A percentile compares a stretch with the other conserved stretches of the same genome.
Evolutionary conservation across 2,329 filamentous ascomycete genomes (phyloP).

Genomic region (Coleophoma crateriformis): DNA sequence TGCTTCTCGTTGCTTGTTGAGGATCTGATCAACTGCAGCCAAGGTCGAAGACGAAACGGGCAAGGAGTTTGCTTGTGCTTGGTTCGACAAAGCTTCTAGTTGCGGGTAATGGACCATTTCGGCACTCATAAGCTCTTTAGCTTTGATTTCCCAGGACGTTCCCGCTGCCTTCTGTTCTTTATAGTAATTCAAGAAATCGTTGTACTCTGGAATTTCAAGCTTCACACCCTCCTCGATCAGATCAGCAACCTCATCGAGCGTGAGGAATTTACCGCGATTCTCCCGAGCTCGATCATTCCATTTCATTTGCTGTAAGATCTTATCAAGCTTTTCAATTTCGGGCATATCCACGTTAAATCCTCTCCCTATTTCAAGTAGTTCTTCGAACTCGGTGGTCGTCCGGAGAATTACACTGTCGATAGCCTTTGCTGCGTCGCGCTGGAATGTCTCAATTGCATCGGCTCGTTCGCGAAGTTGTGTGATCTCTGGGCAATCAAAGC

Average conservation of each 20-base stretch:
- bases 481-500: slow-evolving; percentile 92
- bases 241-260: slow-evolving; percentile 71
- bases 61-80: slow-evolving; percentile 64
- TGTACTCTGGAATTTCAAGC: slow-evolving; percentile 71
- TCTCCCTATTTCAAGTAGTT: slow-evolving; percentile 83
- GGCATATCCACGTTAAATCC: slow-evolving; percentile 88
- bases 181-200: slow-evolving; percentile 73
- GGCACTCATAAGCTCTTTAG: slow-evolving; percentile 85
- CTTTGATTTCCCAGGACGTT: slow-evolving; percentile 87
- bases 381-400: slow-evolving; percentile 73
- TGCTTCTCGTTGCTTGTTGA: slow-evolving; percentile 93
- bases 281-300: slow-evolving; percentile 78
- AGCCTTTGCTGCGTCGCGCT: slow-evolving; percentile 65
- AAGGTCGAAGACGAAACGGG: slow-evolving; percentile 81
- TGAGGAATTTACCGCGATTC: slow-evolving; percentile 59
- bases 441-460: slow-evolving; percentile 79
- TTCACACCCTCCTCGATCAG: slow-evolving; percentile 74
- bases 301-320: slow-evolving; percentile 75
- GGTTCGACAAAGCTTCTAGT: slow-evolving; percentile 81
- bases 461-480: slow-evolving; percentile 78
- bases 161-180: slow-evolving; percentile 72
- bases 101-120: slow-evolving; percentile 92
- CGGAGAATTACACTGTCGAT: slow-evolving; percentile 60
- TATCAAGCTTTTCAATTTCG: slow-evolving; percentile 78
- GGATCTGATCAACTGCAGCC: slow-evolving; percentile 77